Base-by-base conservation (phyloP, 805 yeast genomes). In the Teunomyces lycoperdinae region DNA sequence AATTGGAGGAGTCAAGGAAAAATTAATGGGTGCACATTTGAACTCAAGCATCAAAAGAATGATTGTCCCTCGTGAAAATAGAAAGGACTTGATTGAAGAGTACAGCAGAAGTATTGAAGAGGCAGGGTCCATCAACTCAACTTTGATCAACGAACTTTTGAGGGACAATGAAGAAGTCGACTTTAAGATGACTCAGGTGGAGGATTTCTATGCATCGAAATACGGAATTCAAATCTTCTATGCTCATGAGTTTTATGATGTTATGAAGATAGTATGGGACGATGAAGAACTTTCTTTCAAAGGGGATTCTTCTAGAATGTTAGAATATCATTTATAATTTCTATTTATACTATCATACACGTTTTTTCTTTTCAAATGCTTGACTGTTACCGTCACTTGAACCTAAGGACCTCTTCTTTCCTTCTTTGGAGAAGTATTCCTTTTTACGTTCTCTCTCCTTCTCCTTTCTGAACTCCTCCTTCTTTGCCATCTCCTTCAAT, bases 371-470 rank as follows among this genome's bases (percentile, higher is more conserved):
- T 6, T 70, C 69, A 51, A 67, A 66, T 5, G 71, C 70, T 44
- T 59, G 62, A 17, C 63, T 55, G 47, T 63, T 63, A 20, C 58
- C 58, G 35, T 58, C 66, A 46, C 66, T 58, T 6, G 69, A 57
- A 20, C 70, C 73, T 42, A 70, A 56, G 31, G 74, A 67, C 67
- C 87, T 77, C 73, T 82, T 85, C 66, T 79, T 83, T 39, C 89
- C 86, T 56, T 83, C 82, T 55, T 76, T 80, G 31, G 85, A 78
- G 60, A 94, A 92, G 61, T 73, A 90, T 50, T 89, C 96, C 73
- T 87, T 89, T 78, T 90, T 92, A 62, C 88, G 81, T 64, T 87
- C 90, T 60, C 78, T 83, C 51, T 87, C 92, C 65, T 86, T 87
- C 52, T 89, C 94, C 36, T 71, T 73, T 59, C 83, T 83, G 32